Conservation (phyloP, 164 flowering plant species). For the Aristolochia californica region DNA sequence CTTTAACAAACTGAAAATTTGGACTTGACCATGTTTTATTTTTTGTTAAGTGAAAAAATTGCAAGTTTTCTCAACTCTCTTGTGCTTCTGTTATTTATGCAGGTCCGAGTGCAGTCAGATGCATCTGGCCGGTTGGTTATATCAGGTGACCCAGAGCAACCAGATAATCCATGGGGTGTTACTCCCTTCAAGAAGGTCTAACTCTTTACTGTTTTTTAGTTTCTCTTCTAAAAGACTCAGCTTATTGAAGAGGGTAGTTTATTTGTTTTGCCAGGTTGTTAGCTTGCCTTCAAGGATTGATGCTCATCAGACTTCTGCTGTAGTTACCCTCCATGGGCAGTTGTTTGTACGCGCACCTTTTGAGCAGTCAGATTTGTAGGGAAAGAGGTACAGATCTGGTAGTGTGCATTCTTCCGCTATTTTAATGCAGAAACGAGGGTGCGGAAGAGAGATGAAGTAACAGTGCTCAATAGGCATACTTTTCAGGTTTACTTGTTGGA, state of each 20-base stretch:
- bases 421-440: no score
- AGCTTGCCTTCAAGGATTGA: conserved; percentile 81
- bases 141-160: conserved; percentile 81
- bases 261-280: conserved; percentile 42
- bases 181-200: conserved; percentile 82
- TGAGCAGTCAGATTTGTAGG: conserved; percentile 46
- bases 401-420: no score
- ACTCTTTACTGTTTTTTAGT: background rate
- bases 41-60: no score
- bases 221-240: background rate
- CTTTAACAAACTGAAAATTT: no score
- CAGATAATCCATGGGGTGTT: conserved; percentile 91
- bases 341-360: conserved; percentile 89
- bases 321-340: conserved; percentile 91
- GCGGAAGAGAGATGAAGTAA: no score
- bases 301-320: conserved; percentile 96
- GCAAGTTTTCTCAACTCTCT: no score
- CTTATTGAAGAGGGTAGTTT: background rate
- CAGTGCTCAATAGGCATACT: no score
- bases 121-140: conserved; percentile 89
- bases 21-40: no score
- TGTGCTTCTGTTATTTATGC: no score
- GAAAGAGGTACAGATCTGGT: background rate
- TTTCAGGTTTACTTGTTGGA: no score
- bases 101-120: conserved; percentile 95